phyloP scores from a whole-genome alignment of 1,139 yeast species.

The Suhomyces coccinellae region DNA sequence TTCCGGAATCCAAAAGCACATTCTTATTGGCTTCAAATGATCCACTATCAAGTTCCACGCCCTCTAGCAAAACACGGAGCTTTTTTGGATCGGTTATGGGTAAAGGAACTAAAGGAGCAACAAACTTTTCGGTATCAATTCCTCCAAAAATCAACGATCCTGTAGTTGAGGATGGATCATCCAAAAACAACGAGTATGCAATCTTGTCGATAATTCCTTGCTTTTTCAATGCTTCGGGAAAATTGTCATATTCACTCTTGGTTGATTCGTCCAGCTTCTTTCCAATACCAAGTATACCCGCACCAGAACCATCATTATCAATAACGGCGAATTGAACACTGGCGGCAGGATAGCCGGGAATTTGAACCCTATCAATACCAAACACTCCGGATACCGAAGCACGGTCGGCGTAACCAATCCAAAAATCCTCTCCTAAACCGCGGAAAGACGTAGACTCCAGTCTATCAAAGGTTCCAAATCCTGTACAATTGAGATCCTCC shows the following conservation, averaged over 20 bases:
- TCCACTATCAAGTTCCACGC: slow-evolving; percentile 8
- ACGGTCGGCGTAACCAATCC: slow-evolving; percentile 35
- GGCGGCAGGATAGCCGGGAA: slow-evolving; percentile 31
- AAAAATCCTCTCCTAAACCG: slow-evolving; percentile 41
- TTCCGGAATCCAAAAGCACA: slow-evolving; percentile 8
- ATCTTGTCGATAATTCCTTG: slow-evolving; percentile 21
- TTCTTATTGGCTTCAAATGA: not conserved
- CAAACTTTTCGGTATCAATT: slow-evolving; percentile 22
- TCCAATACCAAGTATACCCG: slow-evolving; percentile 66
- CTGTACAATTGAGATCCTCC: slow-evolving; percentile 10
- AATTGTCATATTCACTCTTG: slow-evolving; percentile 9
- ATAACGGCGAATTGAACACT: slow-evolving; percentile 57
- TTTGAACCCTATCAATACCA: slow-evolving; percentile 51
- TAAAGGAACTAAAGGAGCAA: slow-evolving; percentile 17
- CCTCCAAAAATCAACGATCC: slow-evolving; percentile 28
- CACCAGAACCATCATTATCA: slow-evolving; percentile 47
- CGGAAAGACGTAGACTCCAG: slow-evolving; percentile 43
- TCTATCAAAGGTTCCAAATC: not conserved
- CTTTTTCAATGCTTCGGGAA: slow-evolving; percentile 23
- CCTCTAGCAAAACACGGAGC: slow-evolving; percentile 11
- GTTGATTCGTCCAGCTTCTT: not conserved
- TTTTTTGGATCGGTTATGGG: slow-evolving; percentile 6
- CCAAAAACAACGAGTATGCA: slow-evolving; percentile 29
- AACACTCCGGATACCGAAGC: slow-evolving; percentile 42
- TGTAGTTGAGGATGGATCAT: slow-evolving; percentile 4